A percentile compares a stretch with the other conserved stretches of the same genome.
phyloP scores from a whole-genome alignment of 2,329 filamentous ascomycete genomes.

The Colletotrichum abscissum region DNA sequence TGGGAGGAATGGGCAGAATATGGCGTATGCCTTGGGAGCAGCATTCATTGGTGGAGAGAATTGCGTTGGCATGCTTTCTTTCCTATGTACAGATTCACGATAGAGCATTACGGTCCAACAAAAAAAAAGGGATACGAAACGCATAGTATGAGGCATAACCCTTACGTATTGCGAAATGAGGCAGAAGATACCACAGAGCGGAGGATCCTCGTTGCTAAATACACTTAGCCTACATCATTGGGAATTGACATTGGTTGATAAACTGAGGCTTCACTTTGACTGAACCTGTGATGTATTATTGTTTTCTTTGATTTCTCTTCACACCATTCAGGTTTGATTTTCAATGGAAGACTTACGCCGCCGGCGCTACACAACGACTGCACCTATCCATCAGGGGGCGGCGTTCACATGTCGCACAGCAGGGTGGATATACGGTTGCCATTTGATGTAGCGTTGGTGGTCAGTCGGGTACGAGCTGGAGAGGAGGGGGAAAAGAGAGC shows the following conservation, averaged over 20 bases:
- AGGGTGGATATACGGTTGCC: background rate
- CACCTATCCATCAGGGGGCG: background rate
- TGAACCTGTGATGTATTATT: background rate
- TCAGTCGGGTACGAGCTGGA: background rate
- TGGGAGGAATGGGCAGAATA: background rate
- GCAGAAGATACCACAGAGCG: constrained; percentile 29
- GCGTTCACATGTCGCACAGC: background rate
- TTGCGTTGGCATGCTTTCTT: background rate
- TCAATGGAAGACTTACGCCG: background rate
- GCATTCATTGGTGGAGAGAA: background rate
- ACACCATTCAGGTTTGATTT: background rate
- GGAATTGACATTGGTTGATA: background rate
- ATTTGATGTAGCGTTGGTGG: background rate
- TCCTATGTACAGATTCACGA: background rate
- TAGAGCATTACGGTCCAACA: background rate
- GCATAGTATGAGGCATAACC: constrained; percentile 3
- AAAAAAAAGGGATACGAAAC: background rate
- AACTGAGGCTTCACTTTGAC: background rate
- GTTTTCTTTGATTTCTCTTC: background rate
- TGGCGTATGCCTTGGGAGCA: background rate
- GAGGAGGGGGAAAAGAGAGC: background rate
- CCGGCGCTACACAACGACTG: background rate
- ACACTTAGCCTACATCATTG: background rate
- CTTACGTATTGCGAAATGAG: constrained; percentile 5
- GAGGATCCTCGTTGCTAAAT: background rate